Percentiles rank a stretch among this genome's conserved stretches.
Evolutionary conservation across 441 rosid species (phyloP).

Genomic region (Macaranga tanarius): DNA sequence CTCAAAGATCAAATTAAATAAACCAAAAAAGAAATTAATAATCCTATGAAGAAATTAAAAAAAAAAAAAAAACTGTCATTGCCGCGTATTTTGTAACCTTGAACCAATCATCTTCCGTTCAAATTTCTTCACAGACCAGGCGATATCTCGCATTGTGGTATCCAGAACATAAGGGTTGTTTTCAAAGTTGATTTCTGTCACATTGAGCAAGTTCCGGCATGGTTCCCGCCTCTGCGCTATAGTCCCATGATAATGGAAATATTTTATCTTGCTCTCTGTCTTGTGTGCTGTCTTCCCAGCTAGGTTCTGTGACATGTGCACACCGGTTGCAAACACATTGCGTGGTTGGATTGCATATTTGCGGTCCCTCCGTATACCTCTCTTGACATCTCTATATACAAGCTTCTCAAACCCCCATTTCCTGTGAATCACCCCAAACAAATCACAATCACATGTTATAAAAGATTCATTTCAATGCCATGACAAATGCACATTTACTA

Average conservation of each 20-base stretch:
- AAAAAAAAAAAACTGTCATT: conserved; percentile 31
- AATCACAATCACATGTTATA: conserved; percentile 1
- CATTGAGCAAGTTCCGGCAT: conserved; percentile 54
- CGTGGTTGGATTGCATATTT: conserved; percentile 85
- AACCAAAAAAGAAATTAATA: background rate
- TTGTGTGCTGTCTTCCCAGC: conserved; percentile 63
- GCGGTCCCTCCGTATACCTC: conserved; percentile 66
- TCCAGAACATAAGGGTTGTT: conserved; percentile 66
- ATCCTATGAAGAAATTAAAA: background rate
- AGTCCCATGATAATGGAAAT: conserved; percentile 86
- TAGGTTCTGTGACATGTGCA: conserved; percentile 89
- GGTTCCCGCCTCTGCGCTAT: conserved; percentile 71
- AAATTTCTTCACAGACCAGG: conserved; percentile 58
- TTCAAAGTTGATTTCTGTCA: conserved; percentile 41
- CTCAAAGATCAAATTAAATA: conserved; percentile 5
- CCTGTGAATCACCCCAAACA: conserved; percentile 34
- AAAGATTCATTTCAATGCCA: background rate
- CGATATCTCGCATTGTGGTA: conserved; percentile 60
- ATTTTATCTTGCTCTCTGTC: conserved; percentile 50
- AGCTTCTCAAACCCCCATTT: conserved; percentile 94
- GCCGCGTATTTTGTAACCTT: conserved; percentile 55
- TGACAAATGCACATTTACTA: background rate
- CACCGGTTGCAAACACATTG: conserved; percentile 67
- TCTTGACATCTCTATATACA: conserved; percentile 68
- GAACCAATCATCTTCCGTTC: conserved; percentile 69